Percentiles rank a stretch among this genome's conserved stretches.
Evolutionary conservation across 2,329 filamentous ascomycete species (phyloP).

Genomic region (Elsinoe fawcettii): DNA sequence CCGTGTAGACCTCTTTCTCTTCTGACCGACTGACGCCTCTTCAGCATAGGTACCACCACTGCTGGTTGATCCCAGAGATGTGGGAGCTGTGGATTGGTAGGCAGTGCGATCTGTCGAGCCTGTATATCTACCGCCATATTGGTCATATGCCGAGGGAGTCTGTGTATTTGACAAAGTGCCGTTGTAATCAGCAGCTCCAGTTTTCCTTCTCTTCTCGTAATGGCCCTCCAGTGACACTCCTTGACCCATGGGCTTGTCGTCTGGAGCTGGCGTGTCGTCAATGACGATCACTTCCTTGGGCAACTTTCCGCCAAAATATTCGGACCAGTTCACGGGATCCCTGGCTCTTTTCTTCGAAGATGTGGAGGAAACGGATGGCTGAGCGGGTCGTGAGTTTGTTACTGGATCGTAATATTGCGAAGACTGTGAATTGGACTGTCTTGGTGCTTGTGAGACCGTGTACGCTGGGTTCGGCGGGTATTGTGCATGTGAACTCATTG

Average conservation of each 20-base stretch:
- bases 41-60: constrained; percentile 58
- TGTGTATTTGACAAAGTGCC: constrained; percentile 66
- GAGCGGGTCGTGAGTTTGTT: not conserved
- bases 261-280: constrained; percentile 40
- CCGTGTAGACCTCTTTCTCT: constrained; percentile 75
- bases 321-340: constrained; percentile 30
- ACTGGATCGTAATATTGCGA: constrained; percentile 11
- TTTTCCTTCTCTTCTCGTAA: constrained; percentile 10
- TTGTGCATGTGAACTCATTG: constrained; percentile 25
- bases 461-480: constrained; percentile 2
- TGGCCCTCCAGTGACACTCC: constrained; percentile 20
- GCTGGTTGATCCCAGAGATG: constrained; percentile 65
- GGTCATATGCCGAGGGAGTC: constrained; percentile 53
- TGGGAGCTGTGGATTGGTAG: constrained; percentile 66
- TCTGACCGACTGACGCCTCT: constrained; percentile 64
- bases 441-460: constrained; percentile 6
- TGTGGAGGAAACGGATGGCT: constrained; percentile 10
- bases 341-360: constrained; percentile 16
- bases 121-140: constrained; percentile 60
- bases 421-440: constrained; percentile 12
- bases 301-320: constrained; percentile 31
- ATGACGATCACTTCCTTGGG: constrained; percentile 47
- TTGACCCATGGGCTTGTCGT: constrained; percentile 13
- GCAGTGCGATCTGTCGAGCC: constrained; percentile 77
- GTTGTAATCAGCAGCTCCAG: constrained; percentile 51